Percentiles rank a stretch among this genome's conserved stretches.
Evolutionary conservation across 257 asterid genomes (phyloP).

Genomic region (Solanum habrochaites): DNA sequence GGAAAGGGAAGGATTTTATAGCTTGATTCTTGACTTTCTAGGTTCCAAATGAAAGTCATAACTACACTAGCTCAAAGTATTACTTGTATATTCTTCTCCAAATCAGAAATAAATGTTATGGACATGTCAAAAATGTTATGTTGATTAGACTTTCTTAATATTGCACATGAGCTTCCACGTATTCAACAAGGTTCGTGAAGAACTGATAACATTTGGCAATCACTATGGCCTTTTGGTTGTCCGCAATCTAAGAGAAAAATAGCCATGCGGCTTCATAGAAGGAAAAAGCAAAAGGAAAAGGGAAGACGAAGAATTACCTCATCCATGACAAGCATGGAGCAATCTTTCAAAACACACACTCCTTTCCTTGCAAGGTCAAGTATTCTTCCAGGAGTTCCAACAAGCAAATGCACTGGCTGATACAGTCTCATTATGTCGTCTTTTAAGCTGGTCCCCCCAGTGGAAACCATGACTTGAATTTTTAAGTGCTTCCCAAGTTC

Average conservation of each 20-base stretch:
- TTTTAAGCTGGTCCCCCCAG: slow-evolving; percentile 86
- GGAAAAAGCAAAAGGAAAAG: background rate
- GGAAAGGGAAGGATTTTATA: background rate
- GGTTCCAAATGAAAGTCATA: background rate
- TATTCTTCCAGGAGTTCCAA: slow-evolving; percentile 89
- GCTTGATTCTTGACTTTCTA: background rate
- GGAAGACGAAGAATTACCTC: slow-evolving; percentile 34
- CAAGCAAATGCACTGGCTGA: slow-evolving; percentile 88
- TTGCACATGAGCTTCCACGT: background rate
- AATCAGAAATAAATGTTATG: background rate
- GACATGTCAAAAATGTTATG: background rate
- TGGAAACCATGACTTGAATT: slow-evolving; percentile 76
- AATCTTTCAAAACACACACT: slow-evolving; percentile 48
- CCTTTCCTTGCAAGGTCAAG: slow-evolving; percentile 75
- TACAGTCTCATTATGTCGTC: slow-evolving; percentile 89
- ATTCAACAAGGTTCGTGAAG: background rate
- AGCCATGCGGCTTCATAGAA: background rate
- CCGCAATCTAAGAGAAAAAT: background rate
- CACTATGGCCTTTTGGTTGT: background rate
- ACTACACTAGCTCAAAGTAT: background rate
- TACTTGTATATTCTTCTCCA: background rate
- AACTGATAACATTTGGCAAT: background rate
- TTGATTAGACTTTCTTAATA: background rate
- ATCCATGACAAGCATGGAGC: slow-evolving; percentile 68
- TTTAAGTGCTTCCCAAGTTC: slow-evolving; percentile 81